Percentiles rank a stretch among this genome's conserved stretches.
These are phyloP conservation scores for Biscogniauxia sp. DNA, from an alignment of 2,329 filamentous ascomycete species.

Conservation along the genomic window DNA sequence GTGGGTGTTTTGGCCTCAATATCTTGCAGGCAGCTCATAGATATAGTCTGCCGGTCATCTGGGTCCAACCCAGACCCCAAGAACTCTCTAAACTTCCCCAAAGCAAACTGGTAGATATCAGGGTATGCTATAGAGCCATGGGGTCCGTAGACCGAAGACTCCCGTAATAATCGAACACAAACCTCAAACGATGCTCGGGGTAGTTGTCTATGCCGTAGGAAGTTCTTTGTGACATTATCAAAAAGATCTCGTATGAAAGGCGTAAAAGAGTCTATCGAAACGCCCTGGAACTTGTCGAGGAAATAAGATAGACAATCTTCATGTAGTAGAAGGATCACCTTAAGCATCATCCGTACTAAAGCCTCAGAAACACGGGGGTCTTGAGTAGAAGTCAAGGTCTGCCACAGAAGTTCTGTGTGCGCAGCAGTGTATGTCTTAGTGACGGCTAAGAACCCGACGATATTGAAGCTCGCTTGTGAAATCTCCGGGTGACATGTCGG, in stretches of 20 bases:
- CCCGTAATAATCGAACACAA: constrained; percentile 66
- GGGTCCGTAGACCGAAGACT: constrained; percentile 59
- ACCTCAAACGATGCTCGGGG: constrained; percentile 44
- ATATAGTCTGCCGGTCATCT: constrained; percentile 60
- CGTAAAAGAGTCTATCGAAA: constrained; percentile 64
- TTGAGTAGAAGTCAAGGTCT: constrained; percentile 74
- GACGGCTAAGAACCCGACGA: constrained; percentile 82
- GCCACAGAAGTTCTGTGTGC: constrained; percentile 82
- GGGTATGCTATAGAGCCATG: constrained; percentile 56
- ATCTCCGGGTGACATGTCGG: constrained; percentile 91
- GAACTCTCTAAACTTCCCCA: constrained; percentile 59
- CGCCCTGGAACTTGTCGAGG: constrained; percentile 65
- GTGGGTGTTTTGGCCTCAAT: constrained; percentile 62
- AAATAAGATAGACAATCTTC: constrained; percentile 58
- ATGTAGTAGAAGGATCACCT: constrained; percentile 48
- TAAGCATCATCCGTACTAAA: constrained; percentile 63
- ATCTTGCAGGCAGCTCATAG: constrained; percentile 65
- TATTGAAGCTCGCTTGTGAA: constrained; percentile 75
- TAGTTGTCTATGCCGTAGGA: constrained; percentile 39
- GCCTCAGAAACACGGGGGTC: constrained; percentile 84
- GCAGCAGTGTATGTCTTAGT: constrained; percentile 68
- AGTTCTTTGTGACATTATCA: constrained; percentile 51
- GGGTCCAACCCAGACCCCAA: constrained; percentile 52
- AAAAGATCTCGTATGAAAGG: constrained; percentile 60
- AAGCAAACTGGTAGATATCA: constrained; percentile 63